A percentile compares a stretch with the other conserved stretches of the same genome.
These are phyloP conservation scores for Rutstroemia sydowiana DNA, from an alignment of 2,329 filamentous ascomycete species.

Conservation along the genomic window DNA sequence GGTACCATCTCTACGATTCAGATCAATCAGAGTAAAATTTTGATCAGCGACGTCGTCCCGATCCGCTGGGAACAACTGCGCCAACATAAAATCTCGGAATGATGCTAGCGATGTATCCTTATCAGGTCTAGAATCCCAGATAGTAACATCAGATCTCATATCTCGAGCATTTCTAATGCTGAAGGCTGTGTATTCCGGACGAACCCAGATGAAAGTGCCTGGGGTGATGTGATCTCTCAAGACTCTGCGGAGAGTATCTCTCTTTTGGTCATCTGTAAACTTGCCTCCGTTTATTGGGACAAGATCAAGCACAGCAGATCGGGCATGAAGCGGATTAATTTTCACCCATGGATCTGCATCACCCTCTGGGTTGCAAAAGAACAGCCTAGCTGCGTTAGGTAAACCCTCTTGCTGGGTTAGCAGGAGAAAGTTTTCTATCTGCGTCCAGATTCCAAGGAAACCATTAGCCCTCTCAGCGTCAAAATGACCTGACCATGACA, in stretches of 20 bases:
- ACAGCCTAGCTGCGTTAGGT: background rate
- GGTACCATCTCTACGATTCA: background rate
- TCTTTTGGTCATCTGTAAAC: background rate
- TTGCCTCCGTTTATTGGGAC: background rate
- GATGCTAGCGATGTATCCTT: background rate
- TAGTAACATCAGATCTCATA: background rate
- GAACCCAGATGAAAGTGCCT: conserved; percentile 15
- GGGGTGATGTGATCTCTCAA: background rate
- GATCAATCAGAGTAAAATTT: background rate
- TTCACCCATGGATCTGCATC: background rate
- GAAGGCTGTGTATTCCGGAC: conserved; percentile 14
- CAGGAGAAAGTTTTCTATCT: background rate
- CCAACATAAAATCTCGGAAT: background rate
- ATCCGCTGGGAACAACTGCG: background rate
- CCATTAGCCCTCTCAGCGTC: background rate
- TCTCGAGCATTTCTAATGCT: background rate
- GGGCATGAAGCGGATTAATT: background rate
- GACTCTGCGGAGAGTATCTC: background rate
- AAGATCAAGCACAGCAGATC: background rate
- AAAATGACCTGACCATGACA: background rate
- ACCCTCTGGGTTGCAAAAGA: conserved; percentile 4
- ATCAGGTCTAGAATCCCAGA: background rate
- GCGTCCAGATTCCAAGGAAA: background rate
- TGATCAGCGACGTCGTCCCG: background rate
- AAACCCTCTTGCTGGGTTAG: background rate